Conservation (phyloP, 306 rosid species). For the Lagenaria siceraria region DNA sequence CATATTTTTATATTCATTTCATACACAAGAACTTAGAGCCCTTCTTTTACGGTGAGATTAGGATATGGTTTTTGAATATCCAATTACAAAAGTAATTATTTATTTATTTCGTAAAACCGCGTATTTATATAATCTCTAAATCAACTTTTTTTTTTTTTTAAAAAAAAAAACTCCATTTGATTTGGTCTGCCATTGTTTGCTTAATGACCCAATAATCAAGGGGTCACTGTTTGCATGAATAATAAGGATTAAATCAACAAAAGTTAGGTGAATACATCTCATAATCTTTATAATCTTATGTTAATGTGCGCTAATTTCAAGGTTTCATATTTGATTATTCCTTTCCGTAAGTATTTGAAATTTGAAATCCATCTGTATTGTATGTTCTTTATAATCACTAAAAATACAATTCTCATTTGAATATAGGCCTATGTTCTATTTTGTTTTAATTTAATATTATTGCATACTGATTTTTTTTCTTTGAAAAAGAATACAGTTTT, state of each 20-base stretch:
- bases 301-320: background rate
- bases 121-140: no score
- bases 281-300: background rate
- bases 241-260: background rate
- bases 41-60: background rate
- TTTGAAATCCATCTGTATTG: no score
- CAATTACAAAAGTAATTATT: background rate
- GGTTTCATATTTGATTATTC: no score
- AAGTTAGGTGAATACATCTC: background rate
- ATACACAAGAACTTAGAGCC: background rate
- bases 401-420: no score
- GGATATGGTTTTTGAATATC: background rate
- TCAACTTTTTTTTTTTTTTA: no score
- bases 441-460: no score
- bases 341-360: no score
- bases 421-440: no score
- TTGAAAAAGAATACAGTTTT: no score
- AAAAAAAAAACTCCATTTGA: background rate
- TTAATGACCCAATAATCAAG: background rate
- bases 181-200: slow-evolving; percentile 6
- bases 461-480: no score
- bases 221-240: background rate
- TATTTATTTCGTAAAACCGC: background rate
- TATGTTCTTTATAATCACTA: no score
- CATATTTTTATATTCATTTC: background rate